A percentile compares a stretch with the other conserved stretches of the same genome.
phyloP scores from a whole-genome alignment of 768 basidiomycete species.

The Gymnopilus dilepis region DNA sequence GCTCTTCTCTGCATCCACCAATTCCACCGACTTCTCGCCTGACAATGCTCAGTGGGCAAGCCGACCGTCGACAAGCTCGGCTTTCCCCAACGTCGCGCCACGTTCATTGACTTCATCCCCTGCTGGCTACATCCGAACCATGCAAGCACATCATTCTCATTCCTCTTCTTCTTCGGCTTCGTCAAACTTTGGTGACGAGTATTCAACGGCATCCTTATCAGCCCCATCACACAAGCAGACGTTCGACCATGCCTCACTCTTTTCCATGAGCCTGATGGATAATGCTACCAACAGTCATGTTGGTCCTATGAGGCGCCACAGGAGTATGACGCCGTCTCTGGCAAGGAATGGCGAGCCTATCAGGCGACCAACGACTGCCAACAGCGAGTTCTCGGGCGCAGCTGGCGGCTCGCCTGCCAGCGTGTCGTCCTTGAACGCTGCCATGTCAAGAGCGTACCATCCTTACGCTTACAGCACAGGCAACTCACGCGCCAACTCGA shows the following conservation, averaged over 20 bases:
- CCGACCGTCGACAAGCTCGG: conserved; percentile 43
- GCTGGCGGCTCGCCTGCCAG: conserved; percentile 40
- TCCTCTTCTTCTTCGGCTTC: conserved; percentile 36
- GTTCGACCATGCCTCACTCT: conserved; percentile 64
- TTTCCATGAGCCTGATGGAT: conserved; percentile 48
- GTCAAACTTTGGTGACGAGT: conserved; percentile 34
- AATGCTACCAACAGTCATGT: conserved; percentile 40
- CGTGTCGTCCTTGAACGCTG: conserved; percentile 37
- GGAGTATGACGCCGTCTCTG: conserved; percentile 78
- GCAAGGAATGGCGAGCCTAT: conserved; percentile 56
- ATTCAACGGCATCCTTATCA: conserved; percentile 57
- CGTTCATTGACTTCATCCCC: conserved; percentile 44
- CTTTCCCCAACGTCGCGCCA: conserved; percentile 44
- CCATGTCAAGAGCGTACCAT: conserved; percentile 53
- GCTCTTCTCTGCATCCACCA: conserved; percentile 26
- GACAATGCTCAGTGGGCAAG: conserved; percentile 46
- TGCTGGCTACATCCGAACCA: conserved; percentile 29
- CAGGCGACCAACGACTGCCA: conserved; percentile 53
- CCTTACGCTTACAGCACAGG: conserved; percentile 54
- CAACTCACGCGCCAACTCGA: conserved; percentile 44
- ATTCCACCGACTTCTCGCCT: conserved; percentile 26
- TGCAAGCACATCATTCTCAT: conserved; percentile 25
- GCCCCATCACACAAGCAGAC: conserved; percentile 72
- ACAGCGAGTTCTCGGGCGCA: conserved; percentile 40
- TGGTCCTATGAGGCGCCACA: conserved; percentile 72